Conservation (phyloP, 2,329 filamentous ascomycete genomes). For the Monilinia aucupariae region DNA sequence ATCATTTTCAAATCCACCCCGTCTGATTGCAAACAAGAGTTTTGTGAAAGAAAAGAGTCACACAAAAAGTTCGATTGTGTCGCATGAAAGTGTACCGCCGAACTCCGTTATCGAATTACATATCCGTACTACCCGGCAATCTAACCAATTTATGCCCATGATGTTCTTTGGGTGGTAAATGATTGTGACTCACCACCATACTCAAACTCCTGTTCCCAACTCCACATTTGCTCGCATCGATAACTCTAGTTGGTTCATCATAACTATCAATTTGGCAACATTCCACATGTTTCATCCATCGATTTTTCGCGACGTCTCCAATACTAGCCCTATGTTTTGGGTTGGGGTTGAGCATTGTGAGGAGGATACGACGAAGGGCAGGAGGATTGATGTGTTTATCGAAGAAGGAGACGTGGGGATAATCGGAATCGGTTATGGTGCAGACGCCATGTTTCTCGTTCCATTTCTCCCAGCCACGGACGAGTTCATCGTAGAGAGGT, state of each 20-base stretch:
- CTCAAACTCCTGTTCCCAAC: constrained; percentile 40
- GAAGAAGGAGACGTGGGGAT: constrained; percentile 60
- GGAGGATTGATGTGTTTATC: constrained; percentile 62
- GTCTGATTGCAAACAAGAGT: too few relatives aligned
- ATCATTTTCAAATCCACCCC: background rate
- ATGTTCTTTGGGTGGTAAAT: constrained; percentile 27
- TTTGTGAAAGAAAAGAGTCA: background rate
- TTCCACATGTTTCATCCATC: constrained; percentile 69
- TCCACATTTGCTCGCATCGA: constrained; percentile 51
- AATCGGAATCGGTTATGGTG: constrained; percentile 54
- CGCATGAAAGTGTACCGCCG: background rate
- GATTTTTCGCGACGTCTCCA: constrained; percentile 59
- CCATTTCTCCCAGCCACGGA: constrained; percentile 65
- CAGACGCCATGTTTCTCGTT: constrained; percentile 45
- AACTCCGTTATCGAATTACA: constrained; percentile 18
- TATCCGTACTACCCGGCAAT: constrained; percentile 30
- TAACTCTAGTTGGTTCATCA: constrained; percentile 53
- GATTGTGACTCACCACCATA: constrained; percentile 36
- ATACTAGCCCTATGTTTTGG: constrained; percentile 67
- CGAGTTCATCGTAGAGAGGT: constrained; percentile 57
- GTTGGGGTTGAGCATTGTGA: constrained; percentile 79
- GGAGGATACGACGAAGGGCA: constrained; percentile 62
- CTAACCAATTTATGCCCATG: constrained; percentile 31
- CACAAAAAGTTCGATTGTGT: background rate
- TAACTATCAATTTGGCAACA: constrained; percentile 72